A percentile compares a stretch with the other conserved stretches of the same genome.
Conservation (phyloP, 768 basidiomycete genomes). For the Rhizopogon roseolus region DNA sequence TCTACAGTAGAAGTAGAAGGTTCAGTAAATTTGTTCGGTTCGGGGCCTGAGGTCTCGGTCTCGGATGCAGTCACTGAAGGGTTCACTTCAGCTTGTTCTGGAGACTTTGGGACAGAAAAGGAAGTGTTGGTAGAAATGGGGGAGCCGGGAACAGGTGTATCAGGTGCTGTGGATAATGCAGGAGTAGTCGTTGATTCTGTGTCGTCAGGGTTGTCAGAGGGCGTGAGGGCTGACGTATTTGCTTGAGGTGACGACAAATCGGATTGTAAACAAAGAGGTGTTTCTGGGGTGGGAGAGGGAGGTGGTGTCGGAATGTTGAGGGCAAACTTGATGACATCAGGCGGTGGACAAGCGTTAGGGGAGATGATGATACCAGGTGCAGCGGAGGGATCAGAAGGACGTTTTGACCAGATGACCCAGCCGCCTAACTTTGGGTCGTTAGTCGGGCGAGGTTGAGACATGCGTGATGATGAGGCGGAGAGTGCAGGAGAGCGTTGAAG, state of each 20-base stretch:
- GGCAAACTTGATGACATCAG: slow-evolving; percentile 52
- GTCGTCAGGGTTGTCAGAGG: slow-evolving; percentile 28
- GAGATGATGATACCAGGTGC: slow-evolving; percentile 76
- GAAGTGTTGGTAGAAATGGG: slow-evolving; percentile 61
- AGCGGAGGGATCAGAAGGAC: slow-evolving; percentile 55
- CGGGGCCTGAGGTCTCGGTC: background rate
- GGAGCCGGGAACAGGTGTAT: slow-evolving; percentile 45
- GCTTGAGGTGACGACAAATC: background rate
- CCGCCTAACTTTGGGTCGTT: slow-evolving; percentile 14
- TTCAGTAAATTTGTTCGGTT: background rate
- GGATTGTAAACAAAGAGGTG: background rate
- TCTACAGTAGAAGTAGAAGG: background rate
- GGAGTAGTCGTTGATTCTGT: slow-evolving; percentile 47
- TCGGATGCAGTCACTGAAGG: background rate
- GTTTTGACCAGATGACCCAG: slow-evolving; percentile 72
- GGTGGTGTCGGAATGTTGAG: slow-evolving; percentile 49
- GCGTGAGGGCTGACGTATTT: background rate
- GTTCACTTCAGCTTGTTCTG: slow-evolving; percentile 3
- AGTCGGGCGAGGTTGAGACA: background rate
- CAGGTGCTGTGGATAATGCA: slow-evolving; percentile 44
- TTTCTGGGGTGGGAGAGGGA: slow-evolving; percentile 28
- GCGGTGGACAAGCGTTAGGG: slow-evolving; percentile 56
- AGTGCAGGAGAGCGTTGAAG: background rate
- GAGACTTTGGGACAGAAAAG: slow-evolving; percentile 34
- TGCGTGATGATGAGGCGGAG: slow-evolving; percentile 1